Evolutionary conservation across 108 stramenopile genomes (phyloP).

Genomic region (Nitzschia sp.): DNA sequence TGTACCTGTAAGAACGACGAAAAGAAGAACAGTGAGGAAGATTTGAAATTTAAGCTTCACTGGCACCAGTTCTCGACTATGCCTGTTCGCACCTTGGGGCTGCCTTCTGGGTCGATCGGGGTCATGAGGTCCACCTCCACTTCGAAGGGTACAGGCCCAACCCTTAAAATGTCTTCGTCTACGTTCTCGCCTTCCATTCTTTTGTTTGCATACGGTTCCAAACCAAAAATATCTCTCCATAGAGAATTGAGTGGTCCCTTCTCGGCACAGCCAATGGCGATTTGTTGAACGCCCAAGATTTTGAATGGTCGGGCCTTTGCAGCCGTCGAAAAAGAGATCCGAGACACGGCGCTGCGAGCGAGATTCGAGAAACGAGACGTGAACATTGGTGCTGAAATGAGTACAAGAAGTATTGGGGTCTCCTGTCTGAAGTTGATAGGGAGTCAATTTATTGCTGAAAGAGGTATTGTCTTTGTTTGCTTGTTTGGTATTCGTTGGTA

Average conservation of each 20-base stretch:
- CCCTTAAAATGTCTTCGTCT: constrained; percentile 90
- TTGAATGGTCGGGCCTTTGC: constrained; percentile 62
- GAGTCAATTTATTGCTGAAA: too few species aligned
- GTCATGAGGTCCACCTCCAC: constrained; percentile 98
- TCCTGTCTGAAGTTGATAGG: too few species aligned
- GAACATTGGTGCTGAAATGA: constrained; percentile 5
- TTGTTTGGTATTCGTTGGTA: too few species aligned
- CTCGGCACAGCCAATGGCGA: constrained; percentile 88
- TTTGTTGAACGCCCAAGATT: constrained; percentile 95
- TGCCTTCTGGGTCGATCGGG: constrained; percentile 83
- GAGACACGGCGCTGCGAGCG: constrained; percentile 5
- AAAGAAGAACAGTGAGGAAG: not conserved
- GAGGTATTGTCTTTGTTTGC: too few species aligned
- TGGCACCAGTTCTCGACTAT: constrained; percentile 1
- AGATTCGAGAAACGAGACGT: not conserved
- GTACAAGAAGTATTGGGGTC: not conserved
- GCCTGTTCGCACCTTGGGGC: constrained; percentile 76
- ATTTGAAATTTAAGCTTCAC: not conserved
- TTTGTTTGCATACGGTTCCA: constrained; percentile 63
- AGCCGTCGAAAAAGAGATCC: not conserved
- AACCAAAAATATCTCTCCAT: constrained; percentile 86
- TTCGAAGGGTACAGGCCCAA: constrained; percentile 74
- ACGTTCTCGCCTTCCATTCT: constrained; percentile 93
- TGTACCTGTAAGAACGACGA: constrained; percentile 68
- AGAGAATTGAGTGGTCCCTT: constrained; percentile 68